Evolutionary conservation across 257 asterid species (phyloP), one percentile per base, ranked within the genome.

Genomic region (Solanum lignicaule): DNA sequence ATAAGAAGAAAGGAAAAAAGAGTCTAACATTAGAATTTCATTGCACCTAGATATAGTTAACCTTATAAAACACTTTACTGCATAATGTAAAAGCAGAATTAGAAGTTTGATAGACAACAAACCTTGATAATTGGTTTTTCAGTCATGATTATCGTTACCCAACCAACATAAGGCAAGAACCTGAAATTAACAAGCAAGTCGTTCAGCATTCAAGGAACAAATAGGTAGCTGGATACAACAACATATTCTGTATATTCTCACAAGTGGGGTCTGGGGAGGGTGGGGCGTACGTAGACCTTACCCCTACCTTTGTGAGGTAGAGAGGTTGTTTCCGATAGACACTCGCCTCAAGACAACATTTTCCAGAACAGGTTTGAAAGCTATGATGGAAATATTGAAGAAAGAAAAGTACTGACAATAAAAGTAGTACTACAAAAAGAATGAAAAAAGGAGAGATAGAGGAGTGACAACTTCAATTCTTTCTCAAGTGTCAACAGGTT

Each of bases 91-190:
- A 55, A 6, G 2, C 62, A 81, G 18, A 81, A 9, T 46, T 5
- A 46, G 41, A 81, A 86, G 43, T 43, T 88, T 13, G 15, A 29
- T 33, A 2, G 23, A 36, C 79, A 60, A 88, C 91, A 41, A 79
- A 97, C 99, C 99, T 97, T 97, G 95, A 97, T 93, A 87, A 96
- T 92, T 55, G 99, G 99, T 93, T 97, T 96, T 89, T 97, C 99
- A 2, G 99, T 97, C 99, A 97, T 97, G 90, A 97, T 95, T 86
- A 97, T 97, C 2, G 99, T 97, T 84, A 97, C 99, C 99, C 99
- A 97, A 11, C 99, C 99, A 16, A 97, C 99, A 60, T 97, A 97
- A 9, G 99, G 99, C 93, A 97, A 92, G 92, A 97, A 97, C 89
- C 99, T 97, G 94, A 87, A 88, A 79, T 81, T 31, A 76, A 87